Conservation (phyloP, 345 rosid species). For the Citrus mangshanensis region DNA sequence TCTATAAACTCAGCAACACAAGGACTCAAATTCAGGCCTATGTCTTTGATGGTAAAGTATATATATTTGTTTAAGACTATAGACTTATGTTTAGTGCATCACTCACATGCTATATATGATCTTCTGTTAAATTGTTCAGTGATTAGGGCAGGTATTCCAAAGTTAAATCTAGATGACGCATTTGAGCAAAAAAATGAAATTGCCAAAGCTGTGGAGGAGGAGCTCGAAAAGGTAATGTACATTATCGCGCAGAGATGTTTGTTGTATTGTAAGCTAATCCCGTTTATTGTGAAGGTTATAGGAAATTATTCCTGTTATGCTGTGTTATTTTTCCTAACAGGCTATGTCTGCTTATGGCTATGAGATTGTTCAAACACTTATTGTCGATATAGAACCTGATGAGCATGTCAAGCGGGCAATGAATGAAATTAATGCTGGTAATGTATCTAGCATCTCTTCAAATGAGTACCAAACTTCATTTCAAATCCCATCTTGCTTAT, state of each 20-base stretch:
- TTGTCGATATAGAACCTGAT: conserved; percentile 28
- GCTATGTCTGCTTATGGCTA: conserved; percentile 32
- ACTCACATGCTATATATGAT: neutral
- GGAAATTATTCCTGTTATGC: neutral
- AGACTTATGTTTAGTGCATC: neutral
- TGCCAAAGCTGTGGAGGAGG: conserved; percentile 40
- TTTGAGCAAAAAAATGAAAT: conserved; percentile 42
- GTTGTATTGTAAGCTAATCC: too few species aligned
- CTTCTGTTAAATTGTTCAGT: conserved; percentile 15
- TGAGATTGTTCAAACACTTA: conserved; percentile 29
- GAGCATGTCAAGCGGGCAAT: conserved; percentile 30
- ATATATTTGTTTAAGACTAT: neutral
- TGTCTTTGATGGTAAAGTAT: conserved; percentile 23
- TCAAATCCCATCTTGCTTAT: neutral
- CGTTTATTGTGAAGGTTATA: neutral
- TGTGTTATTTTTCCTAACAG: conserved; percentile 1
- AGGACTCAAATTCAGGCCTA: conserved; percentile 25
- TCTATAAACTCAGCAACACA: conserved; percentile 28
- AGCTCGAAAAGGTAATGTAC: conserved; percentile 33
- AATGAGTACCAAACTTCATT: neutral
- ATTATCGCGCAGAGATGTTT: neutral
- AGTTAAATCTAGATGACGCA: conserved; percentile 33
- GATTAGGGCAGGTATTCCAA: conserved; percentile 38
- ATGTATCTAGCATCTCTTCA: neutral
- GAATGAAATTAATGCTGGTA: conserved; percentile 33